Base-by-base conservation (phyloP, 257 asterid genomes). In the Scutellaria baicalensis region DNA sequence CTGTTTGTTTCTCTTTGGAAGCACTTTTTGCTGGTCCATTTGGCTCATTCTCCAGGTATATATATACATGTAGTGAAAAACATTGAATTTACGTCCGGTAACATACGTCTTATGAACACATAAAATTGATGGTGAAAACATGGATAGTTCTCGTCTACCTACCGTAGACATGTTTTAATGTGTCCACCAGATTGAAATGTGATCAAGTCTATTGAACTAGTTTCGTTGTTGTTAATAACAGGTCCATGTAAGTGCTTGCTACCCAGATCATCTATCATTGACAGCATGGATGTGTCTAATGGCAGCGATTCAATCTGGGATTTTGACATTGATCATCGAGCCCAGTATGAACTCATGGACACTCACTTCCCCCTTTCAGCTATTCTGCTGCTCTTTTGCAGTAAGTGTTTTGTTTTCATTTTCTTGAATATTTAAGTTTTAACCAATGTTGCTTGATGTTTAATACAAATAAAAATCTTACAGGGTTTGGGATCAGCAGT, bases 281-380 rank as follows among this genome's bases (percentile, higher is more conserved):
- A 79, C 87, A 9, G 84, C 84, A 14, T 82, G 87, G 87, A 73
- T 79, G 84, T 79, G 84, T 51, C 60, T 79, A 1, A 44, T 82
- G 4, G 70, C 78, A 68, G 66, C 79, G 33, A 7, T 74, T 6
- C 87, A 82, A 63, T 75, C 79, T 43, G 84, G 68, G 10, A 49
- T 76, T 13, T 9, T 72, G 13, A 48, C 82, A 8, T 17, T 79
- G 9, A 8, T 79, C 42, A 54, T 77, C 35, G 78, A 74, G 38
- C 78, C 71, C 0, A 49, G 68, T 55, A 5, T 47, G 17, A 17
- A 49, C n/a, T 56, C 77, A 6, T 79, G 84, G 83, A 79, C 50
- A 39, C 31, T 77, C 43, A 70, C 59, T 60, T 61, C 87, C 7
- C 44, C 74, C 27, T 68, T 83, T 36, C 70, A 75, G 59, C 21